Conservation (phyloP, 2,329 filamentous ascomycete genomes). For the Zasmidium citrigriseum region DNA sequence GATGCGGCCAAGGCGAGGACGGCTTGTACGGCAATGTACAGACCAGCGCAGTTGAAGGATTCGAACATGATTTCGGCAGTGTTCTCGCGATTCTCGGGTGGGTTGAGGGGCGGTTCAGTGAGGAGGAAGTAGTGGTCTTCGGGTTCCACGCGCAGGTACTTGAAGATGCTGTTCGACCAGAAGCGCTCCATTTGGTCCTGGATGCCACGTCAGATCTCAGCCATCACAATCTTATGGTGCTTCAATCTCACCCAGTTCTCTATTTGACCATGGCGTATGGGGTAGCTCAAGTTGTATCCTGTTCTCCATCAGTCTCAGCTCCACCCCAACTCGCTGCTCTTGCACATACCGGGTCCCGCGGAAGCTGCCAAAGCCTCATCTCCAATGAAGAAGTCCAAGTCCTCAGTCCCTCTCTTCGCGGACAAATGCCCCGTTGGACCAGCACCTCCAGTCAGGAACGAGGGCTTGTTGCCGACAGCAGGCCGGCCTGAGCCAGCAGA, state of each 20-base stretch:
- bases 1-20: conserved; percentile 95
- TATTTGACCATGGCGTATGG: conserved; percentile 95
- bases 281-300: conserved; percentile 97
- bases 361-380: conserved; percentile 89
- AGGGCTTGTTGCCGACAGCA: conserved; percentile 89
- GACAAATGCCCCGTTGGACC: conserved; percentile 81
- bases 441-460: conserved; percentile 88
- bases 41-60: conserved; percentile 97
- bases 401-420: conserved; percentile 92
- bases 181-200: conserved; percentile 99
- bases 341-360: conserved; percentile 70
- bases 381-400: conserved; percentile 97
- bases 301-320: conserved; percentile 20
- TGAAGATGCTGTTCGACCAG: conserved; percentile 99
- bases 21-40: conserved; percentile 98
- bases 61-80: conserved; percentile 99
- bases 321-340: background rate
- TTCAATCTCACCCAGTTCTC: conserved; percentile 80
- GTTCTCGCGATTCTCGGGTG: conserved; percentile 97
- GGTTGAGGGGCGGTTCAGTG: conserved; percentile 97
- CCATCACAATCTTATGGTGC: background rate
- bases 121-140: conserved; percentile 99
- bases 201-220: conserved; percentile 19
- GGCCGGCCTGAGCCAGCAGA: conserved; percentile 85
- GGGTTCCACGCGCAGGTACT: conserved; percentile 95